Evolutionary conservation across 352 stramenopile genomes (phyloP).

Genomic region (Plasmopara viticola): DNA sequence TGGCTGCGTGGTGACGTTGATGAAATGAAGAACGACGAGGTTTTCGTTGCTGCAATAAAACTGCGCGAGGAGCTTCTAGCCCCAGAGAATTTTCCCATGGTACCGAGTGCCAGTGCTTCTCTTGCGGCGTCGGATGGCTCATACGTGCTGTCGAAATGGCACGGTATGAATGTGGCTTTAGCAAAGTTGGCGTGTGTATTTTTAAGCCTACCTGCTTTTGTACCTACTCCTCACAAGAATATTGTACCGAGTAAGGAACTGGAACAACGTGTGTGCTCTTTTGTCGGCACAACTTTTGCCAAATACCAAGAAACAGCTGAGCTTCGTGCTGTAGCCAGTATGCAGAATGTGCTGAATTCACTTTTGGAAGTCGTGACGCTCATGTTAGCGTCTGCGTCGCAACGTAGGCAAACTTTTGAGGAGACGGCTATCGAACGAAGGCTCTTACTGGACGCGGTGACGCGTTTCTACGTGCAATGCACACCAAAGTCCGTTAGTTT

Average conservation of each 20-base stretch:
- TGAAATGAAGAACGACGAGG: constrained; percentile 22
- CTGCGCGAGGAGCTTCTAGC: constrained; percentile 54
- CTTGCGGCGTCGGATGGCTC: constrained; percentile 38
- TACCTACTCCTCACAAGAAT: constrained; percentile 15
- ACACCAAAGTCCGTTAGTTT: constrained; percentile 68
- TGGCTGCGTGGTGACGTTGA: constrained; percentile 13
- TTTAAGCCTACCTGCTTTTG: constrained; percentile 24
- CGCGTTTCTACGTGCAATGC: constrained; percentile 56
- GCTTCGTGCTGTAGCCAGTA: constrained; percentile 45
- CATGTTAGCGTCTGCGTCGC: constrained; percentile 25
- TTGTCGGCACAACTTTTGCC: constrained; percentile 48
- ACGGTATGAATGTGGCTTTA: constrained; percentile 65
- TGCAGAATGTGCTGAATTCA: constrained; percentile 51
- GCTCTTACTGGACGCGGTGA: constrained; percentile 51
- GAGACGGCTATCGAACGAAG: constrained; percentile 22
- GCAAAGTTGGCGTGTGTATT: constrained; percentile 62
- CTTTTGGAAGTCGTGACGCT: constrained; percentile 58
- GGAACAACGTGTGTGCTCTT: constrained; percentile 40
- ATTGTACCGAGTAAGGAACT: constrained; percentile 16
- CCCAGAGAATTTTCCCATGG: constrained; percentile 48
- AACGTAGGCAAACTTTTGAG: constrained; percentile 1
- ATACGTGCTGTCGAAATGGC: constrained; percentile 47
- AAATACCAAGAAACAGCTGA: constrained; percentile 64
- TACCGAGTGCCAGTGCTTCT: constrained; percentile 38
- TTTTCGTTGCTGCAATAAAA: constrained; percentile 30